A percentile compares a stretch with the other conserved stretches of the same genome.
These are phyloP conservation scores for Pestalotiopsis sp. DNA, from an alignment of 2,329 filamentous ascomycete species.

Conservation along the genomic window DNA sequence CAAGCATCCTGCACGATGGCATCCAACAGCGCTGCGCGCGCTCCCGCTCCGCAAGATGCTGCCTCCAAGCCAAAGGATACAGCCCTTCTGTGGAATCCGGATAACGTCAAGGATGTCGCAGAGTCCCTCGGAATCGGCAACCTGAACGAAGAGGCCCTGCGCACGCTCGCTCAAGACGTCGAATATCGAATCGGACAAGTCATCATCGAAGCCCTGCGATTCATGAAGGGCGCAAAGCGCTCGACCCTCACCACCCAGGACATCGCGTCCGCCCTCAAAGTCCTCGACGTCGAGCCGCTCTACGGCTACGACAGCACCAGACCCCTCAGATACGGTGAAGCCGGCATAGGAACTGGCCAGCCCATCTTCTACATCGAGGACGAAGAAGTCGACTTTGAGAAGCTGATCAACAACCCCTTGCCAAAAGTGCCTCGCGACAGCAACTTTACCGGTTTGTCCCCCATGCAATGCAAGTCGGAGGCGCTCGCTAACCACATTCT, in stretches of 20 bases:
- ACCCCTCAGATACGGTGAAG: conserved; percentile 88
- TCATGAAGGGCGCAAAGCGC: conserved; percentile 89
- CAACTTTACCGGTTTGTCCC: conserved; percentile 77
- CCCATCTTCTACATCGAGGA: conserved; percentile 97
- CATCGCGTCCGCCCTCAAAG: conserved; percentile 79
- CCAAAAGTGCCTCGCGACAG: conserved; percentile 94
- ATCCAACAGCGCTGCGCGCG: conserved; percentile 22
- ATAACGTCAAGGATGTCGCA: conserved; percentile 93
- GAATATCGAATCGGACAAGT: conserved; percentile 95
- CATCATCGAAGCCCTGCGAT: conserved; percentile 89
- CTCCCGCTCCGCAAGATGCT: conserved; percentile 21
- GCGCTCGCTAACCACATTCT: conserved; percentile 14
- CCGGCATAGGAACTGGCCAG: conserved; percentile 89
- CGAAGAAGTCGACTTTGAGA: conserved; percentile 98
- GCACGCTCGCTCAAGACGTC: conserved; percentile 87
- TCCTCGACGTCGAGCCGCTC: conserved; percentile 90
- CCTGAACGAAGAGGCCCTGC: conserved; percentile 82
- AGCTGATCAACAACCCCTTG: conserved; percentile 93
- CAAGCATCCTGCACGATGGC: conserved; percentile 23
- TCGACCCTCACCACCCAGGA: conserved; percentile 89
- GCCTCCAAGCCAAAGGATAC: conserved; percentile 24
- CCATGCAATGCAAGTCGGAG: background rate
- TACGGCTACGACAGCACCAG: conserved; percentile 95
- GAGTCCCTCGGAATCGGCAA: conserved; percentile 89
- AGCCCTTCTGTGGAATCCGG: conserved; percentile 82